Base-by-base conservation (phyloP, 495 filamentous ascomycete genomes). In the Paragyromitra xinjiangensis region DNA sequence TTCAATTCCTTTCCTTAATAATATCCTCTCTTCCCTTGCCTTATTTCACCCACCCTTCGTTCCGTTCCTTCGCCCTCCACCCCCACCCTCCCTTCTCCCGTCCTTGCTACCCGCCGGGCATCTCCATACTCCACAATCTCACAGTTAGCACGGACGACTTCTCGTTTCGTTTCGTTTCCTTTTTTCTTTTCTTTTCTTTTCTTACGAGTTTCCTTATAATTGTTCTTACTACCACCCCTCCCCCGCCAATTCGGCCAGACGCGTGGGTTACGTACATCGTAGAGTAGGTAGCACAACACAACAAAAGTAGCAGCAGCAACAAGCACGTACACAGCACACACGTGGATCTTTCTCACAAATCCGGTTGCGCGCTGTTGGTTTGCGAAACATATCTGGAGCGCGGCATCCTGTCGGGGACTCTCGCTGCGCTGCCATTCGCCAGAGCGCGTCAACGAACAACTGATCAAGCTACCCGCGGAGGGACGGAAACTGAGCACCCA, bases 1-100 rank as follows among this genome's bases (percentile, higher is more conserved):
- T 73, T 77, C 69, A 73, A 77, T 73, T 77, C 45, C 62, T 65
- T 72, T 72, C 61, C 53, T 65, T 73, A 64, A 51, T 84, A 58
- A 78, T 78, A 11, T 26, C 12, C 24, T 56, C 19, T 56, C 75
- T 61, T 39, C 48, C 72, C 39, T 69, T 66, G 11, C 58, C 63
- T 73, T 62, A 26, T 51, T 61, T 75, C 65, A 66, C 37, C 59
- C 63, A 65, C 59, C 70, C 66, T 75, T 62, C 68, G 56, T 58
- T 71, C 69, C 62, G 26, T 73, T 44, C 73, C 70, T 63, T 48
- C 48, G 4, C 29, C 3, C 29, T 34, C 50, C 19, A 7, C 16
- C 50, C 19, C 50, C 56, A n/a, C 56, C 11, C 5, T 71, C 69
- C 53, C 66, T 70, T 80, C 71, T 77, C 59, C 58, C 55, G 70